Percentiles rank a stretch among this genome's conserved stretches.
phyloP scores from a whole-genome alignment of 495 filamentous ascomycete species.

The Tuber melanosporum region DNA sequence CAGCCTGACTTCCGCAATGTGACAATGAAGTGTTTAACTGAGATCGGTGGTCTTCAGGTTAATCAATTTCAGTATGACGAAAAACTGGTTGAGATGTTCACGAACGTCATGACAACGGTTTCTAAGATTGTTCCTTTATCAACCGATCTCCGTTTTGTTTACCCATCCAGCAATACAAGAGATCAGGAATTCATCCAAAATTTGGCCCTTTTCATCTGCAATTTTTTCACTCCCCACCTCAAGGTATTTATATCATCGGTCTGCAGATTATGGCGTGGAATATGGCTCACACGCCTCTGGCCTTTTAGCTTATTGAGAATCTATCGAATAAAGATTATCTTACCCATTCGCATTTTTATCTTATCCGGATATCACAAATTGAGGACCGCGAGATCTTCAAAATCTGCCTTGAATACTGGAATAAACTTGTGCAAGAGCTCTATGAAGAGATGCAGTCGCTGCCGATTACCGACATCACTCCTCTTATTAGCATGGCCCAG shows the following conservation, averaged over 20 bases:
- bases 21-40: constrained; percentile 91
- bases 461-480: constrained; percentile 84
- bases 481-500: constrained; percentile 66
- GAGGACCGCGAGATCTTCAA: constrained; percentile 99
- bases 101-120: constrained; percentile 81
- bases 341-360: constrained; percentile 91
- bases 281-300: constrained; percentile 35
- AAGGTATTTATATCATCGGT: constrained; percentile 51
- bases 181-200: constrained; percentile 99
- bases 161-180: constrained; percentile 77
- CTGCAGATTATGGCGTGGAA: background rate
- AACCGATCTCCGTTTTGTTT: constrained; percentile 82
- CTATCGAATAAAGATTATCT: constrained; percentile 91
- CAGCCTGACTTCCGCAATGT: constrained; percentile 91
- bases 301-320: constrained; percentile 76
- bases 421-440: constrained; percentile 93
- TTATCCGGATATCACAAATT: constrained; percentile 96
- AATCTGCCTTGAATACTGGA: constrained; percentile 98
- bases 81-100: constrained; percentile 94
- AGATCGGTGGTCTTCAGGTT: constrained; percentile 88
- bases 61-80: constrained; percentile 77
- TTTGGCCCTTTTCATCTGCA: constrained; percentile 87
- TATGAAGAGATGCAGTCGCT: constrained; percentile 98
- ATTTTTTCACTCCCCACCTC: constrained; percentile 88
- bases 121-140: constrained; percentile 83